Evolutionary conservation across 257 asterid genomes (phyloP), one percentile per base, ranked within the genome.

Genomic region (Plectranthus barbatus): DNA sequence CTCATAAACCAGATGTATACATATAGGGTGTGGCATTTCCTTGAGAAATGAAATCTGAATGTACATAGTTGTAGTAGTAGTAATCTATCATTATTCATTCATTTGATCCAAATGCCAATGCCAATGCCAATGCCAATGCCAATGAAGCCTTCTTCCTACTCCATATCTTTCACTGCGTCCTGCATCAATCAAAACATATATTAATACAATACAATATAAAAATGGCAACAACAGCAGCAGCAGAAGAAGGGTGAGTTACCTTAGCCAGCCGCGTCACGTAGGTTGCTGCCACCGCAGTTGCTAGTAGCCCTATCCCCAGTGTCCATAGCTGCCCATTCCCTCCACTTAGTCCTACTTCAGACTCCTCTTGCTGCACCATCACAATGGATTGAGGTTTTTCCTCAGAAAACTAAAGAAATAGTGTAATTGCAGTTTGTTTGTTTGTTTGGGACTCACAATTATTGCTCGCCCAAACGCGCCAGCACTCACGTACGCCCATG

Each of bases 401-500:
- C 1, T 18, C 18, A 34, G 6, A 21, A 37, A 39, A n/a, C n/a
- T n/a, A n/a, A n/a, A n/a, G n/a, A n/a, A n/a, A n/a, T n/a, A n/a
- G n/a, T n/a, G n/a, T 18, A 31, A 57, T 57, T 57, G 60, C 67
- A 57, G 52, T 37, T 58, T 15, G 21, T 23, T 18, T 39, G 4
- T 12, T n/a, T n/a, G n/a, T n/a, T 14, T 29, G 36, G 1, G 58
- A 72, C 98, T 89, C 78, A 92, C 98, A 64, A 92, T 82, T 66
- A 92, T 72, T 64, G 96, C 96, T 45, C 99, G 88, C 57, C 97
- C 96, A 72, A 89, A 89, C 67, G 99, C 99, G 44, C 96, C 99
- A 3, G 99, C 99, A 55, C 94, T 92, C 75, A 92, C 99, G 48
- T 92, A 92, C 2, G 96, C 99, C 99, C 99, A 92, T 48, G 97